These are phyloP conservation scores for Musa schizocarpa DNA, from an alignment of 176 grass and related monocot species.

Conservation along the genomic window DNA sequence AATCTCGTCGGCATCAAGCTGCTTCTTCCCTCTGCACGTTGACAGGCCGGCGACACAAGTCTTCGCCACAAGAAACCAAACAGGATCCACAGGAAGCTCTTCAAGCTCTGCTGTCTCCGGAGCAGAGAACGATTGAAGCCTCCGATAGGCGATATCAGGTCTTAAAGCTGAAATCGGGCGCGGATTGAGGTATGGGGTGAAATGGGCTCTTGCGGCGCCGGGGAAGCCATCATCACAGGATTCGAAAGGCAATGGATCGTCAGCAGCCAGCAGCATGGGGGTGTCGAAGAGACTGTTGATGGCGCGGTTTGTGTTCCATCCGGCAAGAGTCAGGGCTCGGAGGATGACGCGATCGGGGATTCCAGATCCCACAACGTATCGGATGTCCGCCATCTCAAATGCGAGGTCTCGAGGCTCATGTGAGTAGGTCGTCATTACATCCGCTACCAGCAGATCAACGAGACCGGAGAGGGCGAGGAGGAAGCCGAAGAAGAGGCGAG, in stretches of 20 bases:
- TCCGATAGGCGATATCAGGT: constrained; percentile 19
- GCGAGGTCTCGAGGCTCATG: constrained; percentile 28
- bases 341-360: constrained; percentile 26
- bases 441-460: no score
- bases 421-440: neutral
- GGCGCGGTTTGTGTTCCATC: constrained; percentile 47
- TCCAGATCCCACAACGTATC: constrained; percentile 35
- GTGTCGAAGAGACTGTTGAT: constrained; percentile 63
- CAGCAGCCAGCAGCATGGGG: neutral
- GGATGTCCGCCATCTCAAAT: constrained; percentile 43
- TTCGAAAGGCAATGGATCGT: constrained; percentile 2
- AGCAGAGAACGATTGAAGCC: constrained; percentile 35
- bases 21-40: constrained; percentile 51
- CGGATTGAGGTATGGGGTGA: constrained; percentile 57
- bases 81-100: constrained; percentile 53
- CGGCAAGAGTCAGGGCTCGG: constrained; percentile 39
- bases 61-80: constrained; percentile 70
- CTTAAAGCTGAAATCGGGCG: constrained; percentile 53
- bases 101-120: constrained; percentile 51
- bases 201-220: constrained; percentile 34
- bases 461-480: no score
- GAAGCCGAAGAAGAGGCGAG: no score
- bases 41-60: constrained; percentile 59
- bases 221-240: neutral
- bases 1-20: constrained; percentile 53